Conservation (phyloP, 192 early-diverging fungal genomes). For the Ambispora gerdemannii region DNA sequence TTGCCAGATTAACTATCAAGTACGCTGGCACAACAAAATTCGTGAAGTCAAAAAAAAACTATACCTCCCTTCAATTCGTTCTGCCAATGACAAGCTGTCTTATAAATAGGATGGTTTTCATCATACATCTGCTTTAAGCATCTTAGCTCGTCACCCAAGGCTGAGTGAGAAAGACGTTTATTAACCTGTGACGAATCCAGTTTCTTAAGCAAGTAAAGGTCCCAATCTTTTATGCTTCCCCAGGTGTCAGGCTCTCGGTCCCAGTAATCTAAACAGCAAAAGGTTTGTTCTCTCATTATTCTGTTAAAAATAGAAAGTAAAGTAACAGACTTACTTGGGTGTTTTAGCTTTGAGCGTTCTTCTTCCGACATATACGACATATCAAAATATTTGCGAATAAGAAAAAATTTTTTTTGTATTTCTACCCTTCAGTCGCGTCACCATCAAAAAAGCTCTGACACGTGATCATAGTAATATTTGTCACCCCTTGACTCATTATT, state of each 20-base stretch:
- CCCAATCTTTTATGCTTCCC: constrained; percentile 28
- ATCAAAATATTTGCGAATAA: constrained; percentile 19
- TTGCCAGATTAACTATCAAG: constrained; percentile 29
- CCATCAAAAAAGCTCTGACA: not conserved
- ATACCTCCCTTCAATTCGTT: constrained; percentile 27
- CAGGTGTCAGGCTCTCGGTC: constrained; percentile 27
- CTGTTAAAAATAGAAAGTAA: constrained; percentile 28
- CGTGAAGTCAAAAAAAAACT: constrained; percentile 21
- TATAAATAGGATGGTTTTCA: constrained; percentile 14
- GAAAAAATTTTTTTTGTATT: not conserved
- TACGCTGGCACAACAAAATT: constrained; percentile 23
- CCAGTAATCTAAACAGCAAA: constrained; percentile 32
- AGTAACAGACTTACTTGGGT: constrained; percentile 32
- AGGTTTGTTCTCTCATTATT: constrained; percentile 29
- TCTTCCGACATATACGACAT: constrained; percentile 22
- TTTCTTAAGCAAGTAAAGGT: constrained; percentile 29
- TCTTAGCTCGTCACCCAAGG: constrained; percentile 22
- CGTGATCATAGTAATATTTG: not conserved
- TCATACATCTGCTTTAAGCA: constrained; percentile 5
- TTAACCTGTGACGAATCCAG: constrained; percentile 18
- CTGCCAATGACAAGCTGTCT: not conserved
- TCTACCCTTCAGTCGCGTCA: not conserved
- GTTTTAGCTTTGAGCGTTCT: constrained; percentile 28
- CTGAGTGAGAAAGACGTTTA: constrained; percentile 22
- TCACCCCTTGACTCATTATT: too few relatives aligned